A percentile compares a stretch with the other conserved stretches of the same genome.
Evolutionary conservation across 2,329 filamentous ascomycete genomes (phyloP).

Genomic region (Hypoxylon rubiginosum): DNA sequence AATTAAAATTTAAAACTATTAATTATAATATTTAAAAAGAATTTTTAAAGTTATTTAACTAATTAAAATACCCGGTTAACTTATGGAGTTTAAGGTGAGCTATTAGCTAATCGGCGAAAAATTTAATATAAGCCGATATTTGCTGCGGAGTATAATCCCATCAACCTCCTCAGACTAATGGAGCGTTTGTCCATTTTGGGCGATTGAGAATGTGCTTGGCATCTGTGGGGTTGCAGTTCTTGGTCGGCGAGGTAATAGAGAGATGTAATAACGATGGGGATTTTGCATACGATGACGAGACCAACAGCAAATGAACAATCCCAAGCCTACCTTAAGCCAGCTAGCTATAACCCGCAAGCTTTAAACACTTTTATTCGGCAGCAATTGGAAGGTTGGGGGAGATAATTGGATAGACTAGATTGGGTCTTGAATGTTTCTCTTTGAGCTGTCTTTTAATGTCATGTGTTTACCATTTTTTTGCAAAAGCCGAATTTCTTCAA

Average conservation of each 20-base stretch:
- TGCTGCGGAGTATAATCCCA: no score
- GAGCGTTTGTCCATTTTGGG: conserved; percentile 35
- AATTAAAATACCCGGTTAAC: no score
- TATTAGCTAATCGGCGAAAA: no score
- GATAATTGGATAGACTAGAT: background rate
- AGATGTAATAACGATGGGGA: background rate
- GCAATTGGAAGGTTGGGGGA: background rate
- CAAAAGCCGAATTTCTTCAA: background rate
- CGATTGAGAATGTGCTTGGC: conserved; percentile 32
- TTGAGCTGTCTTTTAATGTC: background rate
- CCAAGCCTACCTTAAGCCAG: no score
- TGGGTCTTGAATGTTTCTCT: background rate
- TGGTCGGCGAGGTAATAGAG: conserved; percentile 30
- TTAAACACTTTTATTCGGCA: background rate
- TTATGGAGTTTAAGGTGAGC: no score
- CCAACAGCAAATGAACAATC: conserved; percentile 9
- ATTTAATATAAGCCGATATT: no score
- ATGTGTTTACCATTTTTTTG: background rate
- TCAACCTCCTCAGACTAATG: no score
- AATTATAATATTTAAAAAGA: no score
- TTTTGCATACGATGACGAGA: conserved; percentile 38
- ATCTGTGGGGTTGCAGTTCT: conserved; percentile 37
- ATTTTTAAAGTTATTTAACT: no score
- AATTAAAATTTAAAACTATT: no score
- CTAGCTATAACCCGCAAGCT: background rate